Evolutionary conservation across 1,284 basidiomycete genomes (phyloP), one percentile per base, ranked within the genome.

Genomic region (Apiotrichum montevideense): DNA sequence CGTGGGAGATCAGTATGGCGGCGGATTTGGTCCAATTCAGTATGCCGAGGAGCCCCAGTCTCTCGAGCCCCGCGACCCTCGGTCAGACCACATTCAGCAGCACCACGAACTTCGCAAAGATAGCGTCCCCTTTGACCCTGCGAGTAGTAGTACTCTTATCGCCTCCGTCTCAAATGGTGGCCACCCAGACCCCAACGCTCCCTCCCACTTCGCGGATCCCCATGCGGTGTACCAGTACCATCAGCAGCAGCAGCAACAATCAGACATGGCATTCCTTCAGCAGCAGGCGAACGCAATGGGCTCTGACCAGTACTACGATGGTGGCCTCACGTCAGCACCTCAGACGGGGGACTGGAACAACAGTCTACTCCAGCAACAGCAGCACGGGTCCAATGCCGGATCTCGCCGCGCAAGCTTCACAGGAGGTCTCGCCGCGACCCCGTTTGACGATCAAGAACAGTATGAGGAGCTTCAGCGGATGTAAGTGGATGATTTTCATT

Each of bases 71-170:
- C 40, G 40, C 6, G 41, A 41, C 33, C 40, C 14, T 0, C 40
- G 33, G 6, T 6, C 37, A 15, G 40, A 51, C n/a, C 29, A 14
- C 4, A 13, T 39, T 7, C 52, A 52, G 32, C 51, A 39, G 15
- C 49, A 54, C 34, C 52, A 55, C 33, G 58, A 56, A 33, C 46
- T 48, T 29, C 56, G 71, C 32, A 64, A 73, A 52, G 70, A 74
- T 39, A 69, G 68, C n/a, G 56, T 73, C 11, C 70, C 71, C 4
- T 73, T 71, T 54, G 63, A 70, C 51, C 69, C 68, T 3, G 61
- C 61, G 15, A 51, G 55, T 29, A 66, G 66, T 33, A 70, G 67
- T 46, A 74, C 73, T 0, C 51, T 74, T 34, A 71, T 73, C 35
- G 66, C 69, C 3, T 69, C 70, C 11, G 68, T 65, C 7, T 32